Conservation (phyloP, 805 yeast genomes). For the Barnettozyma vustinii region DNA sequence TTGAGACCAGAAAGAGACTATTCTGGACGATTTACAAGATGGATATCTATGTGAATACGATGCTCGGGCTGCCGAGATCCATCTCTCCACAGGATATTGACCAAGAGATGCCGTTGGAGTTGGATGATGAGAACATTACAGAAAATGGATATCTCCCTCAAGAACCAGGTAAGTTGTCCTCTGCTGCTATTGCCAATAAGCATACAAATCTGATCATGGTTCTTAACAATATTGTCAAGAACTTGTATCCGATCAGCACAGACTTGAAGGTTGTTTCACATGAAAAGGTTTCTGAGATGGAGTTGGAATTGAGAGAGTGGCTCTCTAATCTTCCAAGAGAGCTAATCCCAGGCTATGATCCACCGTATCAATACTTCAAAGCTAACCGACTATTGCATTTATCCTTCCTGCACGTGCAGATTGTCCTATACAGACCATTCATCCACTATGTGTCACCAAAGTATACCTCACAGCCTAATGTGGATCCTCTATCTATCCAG, state of each 20-base stretch:
- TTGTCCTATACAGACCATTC: conserved; percentile 81
- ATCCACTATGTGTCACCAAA: conserved; percentile 74
- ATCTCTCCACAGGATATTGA: conserved; percentile 76
- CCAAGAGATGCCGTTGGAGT: conserved; percentile 78
- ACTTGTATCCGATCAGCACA: conserved; percentile 62
- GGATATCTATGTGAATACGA: conserved; percentile 85
- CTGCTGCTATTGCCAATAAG: conserved; percentile 77
- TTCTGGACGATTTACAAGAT: conserved; percentile 89
- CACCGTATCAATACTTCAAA: conserved; percentile 55
- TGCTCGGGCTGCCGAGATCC: conserved; percentile 79
- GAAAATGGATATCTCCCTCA: conserved; percentile 48
- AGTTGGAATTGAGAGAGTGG: conserved; percentile 69
- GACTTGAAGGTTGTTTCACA: conserved; percentile 23
- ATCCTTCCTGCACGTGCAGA: conserved; percentile 70
- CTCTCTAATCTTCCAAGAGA: conserved; percentile 62
- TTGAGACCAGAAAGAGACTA: conserved; percentile 76
- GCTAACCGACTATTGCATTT: conserved; percentile 72
- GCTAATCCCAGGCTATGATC: conserved; percentile 65
- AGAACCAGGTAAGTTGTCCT: conserved; percentile 51
- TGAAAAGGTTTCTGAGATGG: conserved; percentile 52
- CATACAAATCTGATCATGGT: conserved; percentile 74
- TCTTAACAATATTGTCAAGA: conserved; percentile 60
- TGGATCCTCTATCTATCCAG: conserved; percentile 58
- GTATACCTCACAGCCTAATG: conserved; percentile 27
- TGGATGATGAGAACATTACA: conserved; percentile 84